Percentiles rank a stretch among this genome's conserved stretches.
These are phyloP conservation scores for Gossypium arboreum DNA, from an alignment of 345 rosid species.

Conservation along the genomic window DNA sequence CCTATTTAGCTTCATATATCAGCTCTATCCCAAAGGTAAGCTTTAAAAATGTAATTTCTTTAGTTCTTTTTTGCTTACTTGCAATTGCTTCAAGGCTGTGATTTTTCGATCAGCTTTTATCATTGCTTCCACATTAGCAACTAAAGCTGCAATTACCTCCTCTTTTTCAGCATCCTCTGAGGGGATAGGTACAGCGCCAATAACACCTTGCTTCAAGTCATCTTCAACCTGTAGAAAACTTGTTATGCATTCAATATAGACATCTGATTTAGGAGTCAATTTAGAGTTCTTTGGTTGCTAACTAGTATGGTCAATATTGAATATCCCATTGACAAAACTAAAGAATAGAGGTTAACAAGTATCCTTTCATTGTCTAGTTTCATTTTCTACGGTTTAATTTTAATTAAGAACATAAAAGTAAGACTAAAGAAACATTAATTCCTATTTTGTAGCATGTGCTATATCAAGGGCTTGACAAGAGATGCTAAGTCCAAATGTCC, in stretches of 20 bases:
- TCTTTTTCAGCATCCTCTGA: slow-evolving; percentile 68
- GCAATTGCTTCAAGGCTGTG: slow-evolving; percentile 90
- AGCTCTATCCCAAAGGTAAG: slow-evolving; percentile 10
- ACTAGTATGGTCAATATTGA: not conserved
- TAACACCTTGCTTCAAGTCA: slow-evolving; percentile 68
- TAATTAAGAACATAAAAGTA: not conserved
- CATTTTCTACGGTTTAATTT: not conserved
- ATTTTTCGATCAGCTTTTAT: slow-evolving; percentile 91
- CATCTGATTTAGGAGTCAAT: not conserved
- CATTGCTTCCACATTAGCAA: slow-evolving; percentile 85
- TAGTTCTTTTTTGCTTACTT: slow-evolving; percentile 41
- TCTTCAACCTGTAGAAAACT: slow-evolving; percentile 54
- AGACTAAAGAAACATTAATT: not conserved
- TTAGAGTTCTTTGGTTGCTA: not conserved
- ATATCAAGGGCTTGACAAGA: not conserved
- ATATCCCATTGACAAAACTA: not conserved
- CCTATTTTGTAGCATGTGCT: not conserved
- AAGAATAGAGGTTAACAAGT: not conserved
- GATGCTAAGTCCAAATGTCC: not conserved
- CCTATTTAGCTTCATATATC: slow-evolving; percentile 40
- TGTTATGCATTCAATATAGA: not conserved
- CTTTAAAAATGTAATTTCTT: slow-evolving; percentile 1
- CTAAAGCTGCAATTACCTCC: slow-evolving; percentile 74
- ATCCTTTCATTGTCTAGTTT: not conserved
- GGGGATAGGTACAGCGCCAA: slow-evolving; percentile 68